Base-by-base conservation (phyloP, 176 grass and related monocot genomes). In the Aegilops umbellulata region DNA sequence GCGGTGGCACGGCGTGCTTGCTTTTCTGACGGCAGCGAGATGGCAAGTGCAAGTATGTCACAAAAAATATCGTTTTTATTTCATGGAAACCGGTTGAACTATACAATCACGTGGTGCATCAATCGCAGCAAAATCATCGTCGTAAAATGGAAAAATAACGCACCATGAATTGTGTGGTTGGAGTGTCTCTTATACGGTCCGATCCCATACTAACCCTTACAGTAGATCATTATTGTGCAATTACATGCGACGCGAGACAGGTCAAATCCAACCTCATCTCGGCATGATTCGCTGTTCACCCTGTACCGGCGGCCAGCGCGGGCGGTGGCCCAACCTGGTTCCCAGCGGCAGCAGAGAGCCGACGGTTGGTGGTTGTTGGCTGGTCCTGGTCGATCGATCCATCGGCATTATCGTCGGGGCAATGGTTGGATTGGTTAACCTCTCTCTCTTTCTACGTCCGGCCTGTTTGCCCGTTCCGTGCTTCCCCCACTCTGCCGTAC, bases 391-490 rank as follows among this genome's bases (percentile, higher is more conserved):
- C 65, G 9, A 46, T 66, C 65, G 3, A 60, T 67, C 57, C 5
- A 19, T 20, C 36, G 64, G 23, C 8, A 60, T 64, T 70, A 51
- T 13, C 60, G 36, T 12, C 46, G 36, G 35, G 19, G 71, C 51
- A 4, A 64, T 82, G 73, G n/a, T 61, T 75, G 25, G 20, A 77
- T 68, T 68, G 35, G 70, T 47, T 82, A 69, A 81, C 47, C 74
- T 74, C 29, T n/a, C 74, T 74, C 29, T n/a, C 39, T 67, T 79
- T 39, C 36, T 58, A 17, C 12, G 20, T 12, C 17, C 31, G 11
- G 35, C 36, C 22, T 55, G 42, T 34, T 3, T 30, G 24, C 35
- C n/a, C 44, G 14, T 24, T 34, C 44, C 71, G 41, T 8, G 30
- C 32, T 5, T 32, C 17, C 8, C 14, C 65, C 51, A 11, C 25